These are phyloP conservation scores for Zasmidium angulare DNA, from an alignment of 2,329 filamentous ascomycete species.

Conservation along the genomic window DNA sequence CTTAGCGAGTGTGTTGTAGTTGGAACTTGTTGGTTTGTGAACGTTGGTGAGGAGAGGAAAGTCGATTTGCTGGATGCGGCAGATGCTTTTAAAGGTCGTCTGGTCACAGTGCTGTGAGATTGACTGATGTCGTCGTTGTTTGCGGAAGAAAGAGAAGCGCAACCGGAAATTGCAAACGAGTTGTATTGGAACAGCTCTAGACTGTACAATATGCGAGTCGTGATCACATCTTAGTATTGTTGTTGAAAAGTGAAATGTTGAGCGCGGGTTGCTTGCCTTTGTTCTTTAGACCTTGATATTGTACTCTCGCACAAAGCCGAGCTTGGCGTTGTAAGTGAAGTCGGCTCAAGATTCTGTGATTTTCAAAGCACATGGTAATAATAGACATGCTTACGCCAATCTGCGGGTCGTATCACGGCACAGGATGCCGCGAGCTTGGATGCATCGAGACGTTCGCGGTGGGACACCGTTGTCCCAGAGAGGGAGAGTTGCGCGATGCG, in stretches of 20 bases:
- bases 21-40: slow-evolving; percentile 7
- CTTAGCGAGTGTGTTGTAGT: slow-evolving; percentile 6
- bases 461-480: no score
- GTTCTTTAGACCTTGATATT: slow-evolving; percentile 9
- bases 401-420: not conserved
- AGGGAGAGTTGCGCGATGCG: no score
- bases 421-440: not conserved
- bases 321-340: not conserved
- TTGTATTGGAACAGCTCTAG: slow-evolving; percentile 2
- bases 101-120: not conserved
- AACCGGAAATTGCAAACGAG: slow-evolving; percentile 7
- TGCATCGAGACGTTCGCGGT: no score
- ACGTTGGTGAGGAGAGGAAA: slow-evolving; percentile 7
- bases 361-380: not conserved
- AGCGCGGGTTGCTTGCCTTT: not conserved
- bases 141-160: slow-evolving; percentile 8
- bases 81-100: slow-evolving; percentile 2
- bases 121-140: slow-evolving; percentile 5
- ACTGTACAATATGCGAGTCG: not conserved
- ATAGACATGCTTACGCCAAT: no score
- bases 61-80: not conserved
- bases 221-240: slow-evolving; percentile 10
- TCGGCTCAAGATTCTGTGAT: not conserved
- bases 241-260: not conserved
- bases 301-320: slow-evolving; percentile 6